Evolutionary conservation across 2,329 filamentous ascomycete genomes (phyloP).

Genomic region (Fusarium tjaetaba): DNA sequence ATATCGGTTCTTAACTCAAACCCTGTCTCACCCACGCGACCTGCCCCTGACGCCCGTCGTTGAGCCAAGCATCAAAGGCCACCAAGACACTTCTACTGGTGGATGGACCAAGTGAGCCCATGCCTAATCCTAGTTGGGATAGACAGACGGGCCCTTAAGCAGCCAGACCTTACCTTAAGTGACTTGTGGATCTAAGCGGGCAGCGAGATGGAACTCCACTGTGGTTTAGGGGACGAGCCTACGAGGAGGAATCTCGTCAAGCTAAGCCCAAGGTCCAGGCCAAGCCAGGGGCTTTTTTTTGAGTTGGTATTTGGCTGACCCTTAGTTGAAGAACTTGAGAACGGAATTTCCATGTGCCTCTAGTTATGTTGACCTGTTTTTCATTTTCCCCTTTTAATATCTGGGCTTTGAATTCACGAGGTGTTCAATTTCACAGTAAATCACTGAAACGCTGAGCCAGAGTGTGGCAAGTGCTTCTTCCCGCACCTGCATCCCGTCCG

Average conservation of each 20-base stretch:
- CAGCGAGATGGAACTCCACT: conserved; percentile 31
- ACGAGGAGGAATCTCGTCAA: conserved; percentile 11
- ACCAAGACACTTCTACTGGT: conserved; percentile 37
- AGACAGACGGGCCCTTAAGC: background rate
- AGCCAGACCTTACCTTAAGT: conserved; percentile 31
- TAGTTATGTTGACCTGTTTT: background rate
- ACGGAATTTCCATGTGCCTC: conserved; percentile 1
- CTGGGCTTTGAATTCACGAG: background rate
- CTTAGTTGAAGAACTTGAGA: background rate
- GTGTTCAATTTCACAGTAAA: background rate
- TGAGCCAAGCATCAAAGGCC: conserved; percentile 29
- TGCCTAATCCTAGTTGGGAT: conserved; percentile 33
- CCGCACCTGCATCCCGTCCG: conserved; percentile 15
- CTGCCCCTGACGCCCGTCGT: conserved; percentile 38
- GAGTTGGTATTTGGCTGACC: conserved; percentile 7
- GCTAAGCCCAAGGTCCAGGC: conserved; percentile 8
- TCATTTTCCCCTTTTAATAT: background rate
- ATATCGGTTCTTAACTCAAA: conserved; percentile 18
- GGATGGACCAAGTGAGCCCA: conserved; percentile 14
- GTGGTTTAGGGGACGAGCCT: conserved; percentile 31
- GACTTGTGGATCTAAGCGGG: conserved; percentile 26
- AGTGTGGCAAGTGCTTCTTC: conserved; percentile 30
- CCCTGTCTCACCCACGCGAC: conserved; percentile 39
- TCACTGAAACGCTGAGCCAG: conserved; percentile 17
- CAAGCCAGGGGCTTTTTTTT: conserved; percentile 21